A percentile compares a stretch with the other conserved stretches of the same genome.
Conservation (phyloP, 2,329 filamentous ascomycete genomes). For the Cyphellophora attinorum region DNA sequence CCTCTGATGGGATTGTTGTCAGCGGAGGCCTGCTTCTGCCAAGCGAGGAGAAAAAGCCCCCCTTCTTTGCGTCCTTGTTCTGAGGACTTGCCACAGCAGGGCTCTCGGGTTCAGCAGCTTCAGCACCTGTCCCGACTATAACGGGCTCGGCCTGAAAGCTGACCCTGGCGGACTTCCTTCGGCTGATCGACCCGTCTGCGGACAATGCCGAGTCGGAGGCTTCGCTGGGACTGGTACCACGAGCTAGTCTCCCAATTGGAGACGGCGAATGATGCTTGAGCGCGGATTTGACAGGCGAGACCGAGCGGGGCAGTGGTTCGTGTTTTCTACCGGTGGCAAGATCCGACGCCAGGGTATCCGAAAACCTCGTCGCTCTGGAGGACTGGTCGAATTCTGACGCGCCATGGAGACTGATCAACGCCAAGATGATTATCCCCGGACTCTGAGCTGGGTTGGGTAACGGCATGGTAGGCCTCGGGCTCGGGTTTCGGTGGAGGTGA, state of each 20-base stretch:
- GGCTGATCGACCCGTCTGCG: conserved; percentile 33
- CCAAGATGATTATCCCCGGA: conserved; percentile 6
- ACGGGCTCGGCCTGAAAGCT: conserved; percentile 59
- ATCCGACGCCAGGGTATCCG: conserved; percentile 39
- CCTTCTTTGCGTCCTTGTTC: conserved; percentile 19
- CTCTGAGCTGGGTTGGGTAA: conserved; percentile 2
- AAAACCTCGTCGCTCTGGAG: conserved; percentile 49
- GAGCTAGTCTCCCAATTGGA: conserved; percentile 26
- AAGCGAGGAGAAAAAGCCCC: conserved; percentile 26
- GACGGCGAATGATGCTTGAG: conserved; percentile 43
- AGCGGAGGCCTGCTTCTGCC: conserved; percentile 24
- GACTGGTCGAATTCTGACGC: conserved; percentile 35
- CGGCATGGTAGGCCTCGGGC: conserved; percentile 1
- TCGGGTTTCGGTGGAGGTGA: conserved; percentile 2
- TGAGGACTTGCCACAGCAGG: conserved; percentile 23
- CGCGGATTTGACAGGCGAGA: conserved; percentile 54
- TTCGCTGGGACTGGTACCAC: conserved; percentile 35
- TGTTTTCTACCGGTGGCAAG: conserved; percentile 40
- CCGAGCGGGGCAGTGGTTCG: conserved; percentile 48
- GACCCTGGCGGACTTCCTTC: conserved; percentile 47
- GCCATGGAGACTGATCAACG: conserved; percentile 9
- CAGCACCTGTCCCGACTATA: conserved; percentile 35
- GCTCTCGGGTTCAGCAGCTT: conserved; percentile 24
- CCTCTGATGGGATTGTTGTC: conserved; percentile 25
- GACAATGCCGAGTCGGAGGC: conserved; percentile 46